A percentile compares a stretch with the other conserved stretches of the same genome.
Evolutionary conservation across 805 yeast genomes (phyloP).

Genomic region (Suhomyces sp.): DNA sequence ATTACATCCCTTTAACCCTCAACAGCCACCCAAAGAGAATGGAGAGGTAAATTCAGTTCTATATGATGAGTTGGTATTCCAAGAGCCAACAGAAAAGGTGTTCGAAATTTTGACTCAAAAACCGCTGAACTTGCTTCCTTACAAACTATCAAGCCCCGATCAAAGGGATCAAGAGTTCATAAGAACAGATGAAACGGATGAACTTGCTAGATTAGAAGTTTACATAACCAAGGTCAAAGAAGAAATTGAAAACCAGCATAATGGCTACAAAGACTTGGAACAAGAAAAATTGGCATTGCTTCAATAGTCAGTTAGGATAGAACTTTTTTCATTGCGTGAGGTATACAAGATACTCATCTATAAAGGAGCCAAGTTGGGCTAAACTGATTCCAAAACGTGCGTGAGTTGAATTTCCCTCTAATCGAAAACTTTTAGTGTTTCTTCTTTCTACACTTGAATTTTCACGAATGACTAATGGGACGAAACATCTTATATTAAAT

Average conservation of each 20-base stretch:
- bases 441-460: not conserved
- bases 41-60: conserved; percentile 46
- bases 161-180: conserved; percentile 41
- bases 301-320: conserved; percentile 18
- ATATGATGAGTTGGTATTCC: conserved; percentile 90
- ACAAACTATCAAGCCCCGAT: conserved; percentile 29
- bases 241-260: conserved; percentile 40
- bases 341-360: conserved; percentile 8
- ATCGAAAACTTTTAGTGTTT: not conserved
- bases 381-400: conserved; percentile 8
- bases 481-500: conserved; percentile 11
- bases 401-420: conserved; percentile 5
- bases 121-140: conserved; percentile 58
- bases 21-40: conserved; percentile 33
- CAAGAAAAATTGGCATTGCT: conserved; percentile 39
- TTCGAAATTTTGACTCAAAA: conserved; percentile 71
- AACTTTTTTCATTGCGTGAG: not conserved
- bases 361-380: conserved; percentile 3
- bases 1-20: conserved; percentile 77
- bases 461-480: conserved; percentile 7
- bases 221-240: conserved; percentile 37
- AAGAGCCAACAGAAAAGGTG: conserved; percentile 90
- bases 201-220: conserved; percentile 39
- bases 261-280: conserved; percentile 39
- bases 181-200: conserved; percentile 40